Base-by-base conservation (phyloP, 805 yeast species). In the Ogataea pilisensis region DNA sequence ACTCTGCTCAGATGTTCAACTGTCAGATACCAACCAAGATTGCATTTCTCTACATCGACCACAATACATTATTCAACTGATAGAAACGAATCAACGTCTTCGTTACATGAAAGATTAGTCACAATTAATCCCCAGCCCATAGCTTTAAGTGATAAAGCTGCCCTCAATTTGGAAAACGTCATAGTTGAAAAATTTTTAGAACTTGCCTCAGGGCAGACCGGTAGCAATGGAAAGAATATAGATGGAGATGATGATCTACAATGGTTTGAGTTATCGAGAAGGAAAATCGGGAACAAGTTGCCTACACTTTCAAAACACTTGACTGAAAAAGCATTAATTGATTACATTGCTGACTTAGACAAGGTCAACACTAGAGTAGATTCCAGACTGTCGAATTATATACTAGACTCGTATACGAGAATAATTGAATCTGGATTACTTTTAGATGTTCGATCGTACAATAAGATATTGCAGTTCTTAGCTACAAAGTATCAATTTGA, bases 401-500 rank as follows among this genome's bases (percentile, higher is more conserved):
- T 53, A n/a, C 7, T 26, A n/a, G 27, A 38, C 5, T 33, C 38
- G 4, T 51, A 39, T 32, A 11, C 14, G 27, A 30, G 35, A 20
- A 47, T 52, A 9, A 18, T 49, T n/a, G 43, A 35, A 12, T 42
- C 55, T 2, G 47, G 41, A 4, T 30, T 45, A 3, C 32, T 42
- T 8, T 20, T 6, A 8, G 40, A 40, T 19, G n/a, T 45, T 8
- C 35, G 36, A 6, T 37, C 50, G 1, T 53, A 46, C 42, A 51
- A 54, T 29, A 24, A 20, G n/a, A 55, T 55, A 5, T n/a, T 55
- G 7, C 14, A 34, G 8, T 48, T 38, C 25, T 49, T 41, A 21
- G 46, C 53, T 9, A 17, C 33, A 1, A 34, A 20, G 4, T 49
- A 54, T 31, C 42, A 49, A 12, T 43, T 34, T 35, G 28, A 29